Evolutionary conservation across 768 basidiomycete species (phyloP).

Genomic region (Tephrocybe rancida): DNA sequence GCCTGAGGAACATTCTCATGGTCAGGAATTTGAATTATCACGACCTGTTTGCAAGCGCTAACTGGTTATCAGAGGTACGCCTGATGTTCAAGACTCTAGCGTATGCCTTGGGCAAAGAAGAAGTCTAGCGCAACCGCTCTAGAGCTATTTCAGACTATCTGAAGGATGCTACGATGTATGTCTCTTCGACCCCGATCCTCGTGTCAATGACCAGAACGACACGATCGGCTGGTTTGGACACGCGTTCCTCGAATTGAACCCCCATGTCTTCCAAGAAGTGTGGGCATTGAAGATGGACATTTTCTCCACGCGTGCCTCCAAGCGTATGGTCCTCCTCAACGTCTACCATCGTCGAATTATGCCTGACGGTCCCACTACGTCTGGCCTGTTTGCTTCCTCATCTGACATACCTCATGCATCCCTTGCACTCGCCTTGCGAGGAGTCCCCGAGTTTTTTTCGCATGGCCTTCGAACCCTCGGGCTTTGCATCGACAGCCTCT

Average conservation of each 20-base stretch:
- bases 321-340: conserved; percentile 75
- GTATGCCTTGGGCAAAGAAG: conserved; percentile 74
- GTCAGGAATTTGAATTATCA: conserved; percentile 41
- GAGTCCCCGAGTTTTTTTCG: conserved; percentile 85
- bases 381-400: conserved; percentile 95
- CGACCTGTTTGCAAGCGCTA: conserved; percentile 3
- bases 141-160: conserved; percentile 89
- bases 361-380: conserved; percentile 93
- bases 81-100: conserved; percentile 84
- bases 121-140: conserved; percentile 78
- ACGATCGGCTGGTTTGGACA: conserved; percentile 84
- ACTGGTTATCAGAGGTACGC: conserved; percentile 65
- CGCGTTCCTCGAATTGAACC: conserved; percentile 79
- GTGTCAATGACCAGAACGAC: conserved; percentile 66
- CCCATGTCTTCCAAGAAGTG: conserved; percentile 93
- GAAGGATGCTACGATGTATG: conserved; percentile 84
- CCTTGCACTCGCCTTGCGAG: conserved; percentile 90
- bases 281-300: conserved; percentile 93
- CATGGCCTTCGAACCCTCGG: conserved; percentile 97
- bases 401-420: conserved; percentile 94
- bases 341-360: conserved; percentile 96
- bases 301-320: conserved; percentile 80
- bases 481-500: conserved; percentile 98
- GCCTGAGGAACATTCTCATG: conserved; percentile 79
- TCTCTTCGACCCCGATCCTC: conserved; percentile 71